Evolutionary conservation across 305 asterid genomes (phyloP).

Genomic region (Withania somnifera): DNA sequence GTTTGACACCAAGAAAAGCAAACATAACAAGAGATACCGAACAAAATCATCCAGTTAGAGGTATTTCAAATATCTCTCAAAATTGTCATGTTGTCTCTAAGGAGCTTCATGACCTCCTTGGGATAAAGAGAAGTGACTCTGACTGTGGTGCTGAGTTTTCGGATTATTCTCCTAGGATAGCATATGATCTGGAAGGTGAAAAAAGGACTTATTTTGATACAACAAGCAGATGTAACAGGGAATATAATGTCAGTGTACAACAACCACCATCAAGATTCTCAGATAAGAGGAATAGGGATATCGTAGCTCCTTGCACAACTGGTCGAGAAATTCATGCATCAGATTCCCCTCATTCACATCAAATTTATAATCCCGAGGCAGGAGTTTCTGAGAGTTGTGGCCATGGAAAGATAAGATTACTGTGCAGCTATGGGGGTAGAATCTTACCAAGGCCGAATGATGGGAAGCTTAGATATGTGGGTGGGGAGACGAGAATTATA

Average conservation of each 20-base stretch:
- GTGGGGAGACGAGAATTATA: constrained; percentile 83
- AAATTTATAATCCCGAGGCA: constrained; percentile 16
- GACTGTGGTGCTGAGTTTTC: constrained; percentile 16
- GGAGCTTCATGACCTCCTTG: constrained; percentile 21
- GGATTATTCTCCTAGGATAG: constrained; percentile 26
- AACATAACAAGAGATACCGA: constrained; percentile 18
- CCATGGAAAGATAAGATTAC: constrained; percentile 53
- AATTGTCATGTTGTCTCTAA: constrained; percentile 27
- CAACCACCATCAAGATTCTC: constrained; percentile 24
- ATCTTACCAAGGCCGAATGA: constrained; percentile 81
- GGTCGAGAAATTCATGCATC: constrained; percentile 18
- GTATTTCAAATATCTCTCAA: constrained; percentile 14
- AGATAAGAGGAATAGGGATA: constrained; percentile 21
- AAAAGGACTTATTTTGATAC: constrained; percentile 10
- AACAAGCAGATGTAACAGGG: constrained; percentile 19
- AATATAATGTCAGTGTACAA: constrained; percentile 11
- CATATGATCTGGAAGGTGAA: constrained; percentile 21
- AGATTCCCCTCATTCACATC: constrained; percentile 32
- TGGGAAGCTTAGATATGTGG: constrained; percentile 77
- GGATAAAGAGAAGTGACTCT: constrained; percentile 22
- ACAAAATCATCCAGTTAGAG: constrained; percentile 12
- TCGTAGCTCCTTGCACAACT: constrained; percentile 16
- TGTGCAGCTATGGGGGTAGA: constrained; percentile 89
- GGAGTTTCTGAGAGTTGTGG: constrained; percentile 27
- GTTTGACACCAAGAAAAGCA: constrained; percentile 31